Percentiles rank a stretch among this genome's conserved stretches.
Conservation (phyloP, 108 stramenopile species). For the Skeletonema grethae region DNA sequence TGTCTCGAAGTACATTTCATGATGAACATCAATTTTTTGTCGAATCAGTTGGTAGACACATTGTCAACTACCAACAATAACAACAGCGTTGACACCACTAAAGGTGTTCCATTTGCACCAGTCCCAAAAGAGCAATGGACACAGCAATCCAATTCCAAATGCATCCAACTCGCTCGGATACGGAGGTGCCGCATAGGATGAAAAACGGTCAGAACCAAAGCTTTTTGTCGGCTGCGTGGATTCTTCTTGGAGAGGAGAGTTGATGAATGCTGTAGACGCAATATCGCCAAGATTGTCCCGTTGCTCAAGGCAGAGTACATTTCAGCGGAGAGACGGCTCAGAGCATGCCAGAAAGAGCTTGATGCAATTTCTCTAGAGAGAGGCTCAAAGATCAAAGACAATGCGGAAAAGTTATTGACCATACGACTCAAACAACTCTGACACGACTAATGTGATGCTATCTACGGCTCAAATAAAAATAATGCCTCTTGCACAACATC, state of each 20-base stretch:
- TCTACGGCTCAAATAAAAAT: too few species aligned
- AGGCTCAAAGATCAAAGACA: conserved; percentile 69
- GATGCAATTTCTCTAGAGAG: conserved; percentile 83
- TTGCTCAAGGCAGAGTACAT: conserved; percentile 84
- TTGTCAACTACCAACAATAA: neutral
- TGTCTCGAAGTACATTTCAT: conserved; percentile 25
- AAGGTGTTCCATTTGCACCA: conserved; percentile 12
- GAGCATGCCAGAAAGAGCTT: conserved; percentile 76
- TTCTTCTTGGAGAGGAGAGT: conserved; percentile 91
- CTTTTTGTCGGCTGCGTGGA: conserved; percentile 66
- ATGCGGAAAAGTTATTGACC: conserved; percentile 67
- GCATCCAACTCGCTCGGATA: conserved; percentile 44
- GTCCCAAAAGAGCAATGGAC: conserved; percentile 25
- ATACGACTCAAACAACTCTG: too few species aligned
- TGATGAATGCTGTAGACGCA: conserved; percentile 88
- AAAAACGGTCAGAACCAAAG: conserved; percentile 35
- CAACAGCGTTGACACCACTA: neutral
- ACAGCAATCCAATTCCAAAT: conserved; percentile 21
- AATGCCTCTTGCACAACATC: too few species aligned
- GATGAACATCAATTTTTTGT: conserved; percentile 17
- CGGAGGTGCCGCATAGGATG: conserved; percentile 26
- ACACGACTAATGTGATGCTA: too few species aligned
- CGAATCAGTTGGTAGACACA: conserved; percentile 14
- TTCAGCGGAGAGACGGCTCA: conserved; percentile 63
- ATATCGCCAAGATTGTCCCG: conserved; percentile 92